Evolutionary conservation across 495 filamentous ascomycete species (phyloP).

Genomic region (Penicillium paxilli): DNA sequence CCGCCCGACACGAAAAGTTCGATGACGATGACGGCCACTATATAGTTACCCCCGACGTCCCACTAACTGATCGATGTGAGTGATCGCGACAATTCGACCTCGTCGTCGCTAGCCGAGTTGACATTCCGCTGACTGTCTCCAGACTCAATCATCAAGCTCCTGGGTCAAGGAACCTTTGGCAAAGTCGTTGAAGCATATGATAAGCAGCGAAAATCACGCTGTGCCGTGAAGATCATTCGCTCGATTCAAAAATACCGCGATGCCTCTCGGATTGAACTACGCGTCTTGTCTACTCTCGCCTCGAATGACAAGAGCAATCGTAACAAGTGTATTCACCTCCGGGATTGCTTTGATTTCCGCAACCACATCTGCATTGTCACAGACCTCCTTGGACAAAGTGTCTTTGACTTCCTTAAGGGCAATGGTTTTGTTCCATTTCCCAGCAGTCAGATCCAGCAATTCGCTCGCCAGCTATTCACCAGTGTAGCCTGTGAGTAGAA

Average conservation of each 20-base stretch:
- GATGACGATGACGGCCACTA: slow-evolving; percentile 98
- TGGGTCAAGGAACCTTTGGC: slow-evolving; percentile 96
- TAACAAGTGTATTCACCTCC: slow-evolving; percentile 95
- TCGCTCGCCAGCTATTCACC: slow-evolving; percentile 93
- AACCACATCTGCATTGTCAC: slow-evolving; percentile 99
- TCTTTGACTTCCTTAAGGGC: slow-evolving; percentile 96
- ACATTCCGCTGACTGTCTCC: slow-evolving; percentile 1
- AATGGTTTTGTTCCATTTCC: slow-evolving; percentile 96
- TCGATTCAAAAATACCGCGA: slow-evolving; percentile 98
- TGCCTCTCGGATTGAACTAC: slow-evolving; percentile 92
- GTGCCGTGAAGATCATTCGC: slow-evolving; percentile 96
- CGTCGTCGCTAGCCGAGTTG: background rate
- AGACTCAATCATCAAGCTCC: slow-evolving; percentile 85
- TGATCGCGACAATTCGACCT: slow-evolving; percentile 14
- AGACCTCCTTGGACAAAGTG: slow-evolving; percentile 91
- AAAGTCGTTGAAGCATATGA: slow-evolving; percentile 96
- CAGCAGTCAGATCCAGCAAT: slow-evolving; percentile 97
- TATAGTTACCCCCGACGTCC: slow-evolving; percentile 79
- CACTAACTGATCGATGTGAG: slow-evolving; percentile 88
- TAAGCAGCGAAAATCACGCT: slow-evolving; percentile 67
- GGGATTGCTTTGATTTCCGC: slow-evolving; percentile 96
- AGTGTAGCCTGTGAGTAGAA: slow-evolving; percentile 88
- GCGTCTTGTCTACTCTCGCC: slow-evolving; percentile 85
- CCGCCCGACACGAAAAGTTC: slow-evolving; percentile 57
- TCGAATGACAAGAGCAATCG: slow-evolving; percentile 89